Conservation (phyloP, 768 basidiomycete genomes). For the Naganishia kalamii region DNA sequence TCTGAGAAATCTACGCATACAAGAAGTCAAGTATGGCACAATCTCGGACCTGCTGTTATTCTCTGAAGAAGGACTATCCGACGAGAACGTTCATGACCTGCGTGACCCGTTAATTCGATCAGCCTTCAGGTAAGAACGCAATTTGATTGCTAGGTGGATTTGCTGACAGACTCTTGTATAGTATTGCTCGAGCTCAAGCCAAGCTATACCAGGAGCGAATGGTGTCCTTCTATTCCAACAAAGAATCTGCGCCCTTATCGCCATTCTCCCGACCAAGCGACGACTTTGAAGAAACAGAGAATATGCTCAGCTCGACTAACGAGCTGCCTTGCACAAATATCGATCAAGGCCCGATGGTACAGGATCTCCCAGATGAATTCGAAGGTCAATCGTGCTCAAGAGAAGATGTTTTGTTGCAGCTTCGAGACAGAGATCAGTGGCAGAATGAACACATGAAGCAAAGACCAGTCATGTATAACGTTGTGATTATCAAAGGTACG, state of each 20-base stretch:
- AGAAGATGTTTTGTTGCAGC: background rate
- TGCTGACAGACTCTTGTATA: conserved; percentile 5
- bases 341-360: background rate
- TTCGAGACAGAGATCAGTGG: conserved; percentile 12
- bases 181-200: conserved; percentile 43
- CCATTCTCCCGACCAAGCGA: background rate
- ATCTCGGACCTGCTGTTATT: conserved; percentile 46
- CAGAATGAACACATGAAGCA: background rate
- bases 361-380: background rate
- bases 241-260: background rate
- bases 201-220: conserved; percentile 35
- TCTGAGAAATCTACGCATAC: conserved; percentile 43
- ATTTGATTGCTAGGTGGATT: background rate
- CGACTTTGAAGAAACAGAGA: background rate
- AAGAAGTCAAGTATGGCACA: conserved; percentile 47
- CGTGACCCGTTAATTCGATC: conserved; percentile 29
- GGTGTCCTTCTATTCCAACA: conserved; percentile 23
- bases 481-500: conserved; percentile 38
- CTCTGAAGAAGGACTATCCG: conserved; percentile 27
- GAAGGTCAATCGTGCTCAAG: conserved; percentile 3
- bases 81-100: conserved; percentile 3
- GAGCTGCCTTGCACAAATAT: background rate
- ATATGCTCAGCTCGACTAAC: background rate
- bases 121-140: conserved; percentile 33
- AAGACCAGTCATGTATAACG: conserved; percentile 42